Percentiles rank a stretch among this genome's conserved stretches.
phyloP scores from a whole-genome alignment of 106 monocot genomes.

The Platanthera zijinensis region DNA sequence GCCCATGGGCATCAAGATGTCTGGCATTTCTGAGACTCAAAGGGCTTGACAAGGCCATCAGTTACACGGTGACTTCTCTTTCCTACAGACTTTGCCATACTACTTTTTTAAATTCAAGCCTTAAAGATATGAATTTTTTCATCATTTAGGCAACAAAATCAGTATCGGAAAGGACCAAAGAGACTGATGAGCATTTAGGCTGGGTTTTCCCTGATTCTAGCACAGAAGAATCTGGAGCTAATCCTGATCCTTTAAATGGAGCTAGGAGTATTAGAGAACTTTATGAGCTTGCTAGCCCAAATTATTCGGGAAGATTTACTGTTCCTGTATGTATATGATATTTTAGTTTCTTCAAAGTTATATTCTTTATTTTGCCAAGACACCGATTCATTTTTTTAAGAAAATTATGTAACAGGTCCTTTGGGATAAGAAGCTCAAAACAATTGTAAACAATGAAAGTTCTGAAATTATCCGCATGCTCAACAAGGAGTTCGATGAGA shows the following conservation, averaged over 20 bases:
- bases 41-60: slow-evolving; percentile 76
- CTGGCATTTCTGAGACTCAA: slow-evolving; percentile 75
- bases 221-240: slow-evolving; percentile 67
- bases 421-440: slow-evolving; percentile 92
- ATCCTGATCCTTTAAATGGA: slow-evolving; percentile 66
- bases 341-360: neutral
- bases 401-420: slow-evolving; percentile 49
- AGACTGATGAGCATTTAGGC: slow-evolving; percentile 77
- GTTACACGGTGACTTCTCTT: slow-evolving; percentile 40
- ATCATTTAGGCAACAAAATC: slow-evolving; percentile 60
- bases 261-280: slow-evolving; percentile 71
- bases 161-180: slow-evolving; percentile 86
- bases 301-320: slow-evolving; percentile 87
- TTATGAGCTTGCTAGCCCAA: slow-evolving; percentile 76
- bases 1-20: slow-evolving; percentile 97
- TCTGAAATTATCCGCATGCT: slow-evolving; percentile 89
- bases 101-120: neutral
- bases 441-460: slow-evolving; percentile 94
- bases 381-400: neutral
- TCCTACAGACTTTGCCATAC: neutral
- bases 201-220: slow-evolving; percentile 76
- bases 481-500: slow-evolving; percentile 79
- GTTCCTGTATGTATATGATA: slow-evolving; percentile 63
- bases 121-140: neutral
- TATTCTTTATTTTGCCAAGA: neutral